Conservation (phyloP, 768 basidiomycete species). For the Phallus indusiatus region DNA sequence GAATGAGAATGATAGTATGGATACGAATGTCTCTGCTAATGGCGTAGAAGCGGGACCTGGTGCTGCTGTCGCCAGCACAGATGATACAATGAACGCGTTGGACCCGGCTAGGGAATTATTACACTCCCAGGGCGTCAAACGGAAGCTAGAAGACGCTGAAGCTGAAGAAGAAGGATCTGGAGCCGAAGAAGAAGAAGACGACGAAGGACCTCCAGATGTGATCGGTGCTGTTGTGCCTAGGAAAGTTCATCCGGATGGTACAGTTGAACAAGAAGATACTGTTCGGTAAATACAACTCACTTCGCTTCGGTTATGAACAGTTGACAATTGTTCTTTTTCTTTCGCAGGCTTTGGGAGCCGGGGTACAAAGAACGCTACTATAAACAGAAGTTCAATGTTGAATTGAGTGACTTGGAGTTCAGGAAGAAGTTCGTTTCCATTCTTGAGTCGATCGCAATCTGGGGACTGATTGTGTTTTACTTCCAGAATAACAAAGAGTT, state of each 20-base stretch:
- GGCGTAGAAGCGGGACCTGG: constrained; percentile 13
- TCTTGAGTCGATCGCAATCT: constrained; percentile 7
- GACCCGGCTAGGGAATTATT: not conserved
- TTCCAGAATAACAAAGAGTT: constrained; percentile 64
- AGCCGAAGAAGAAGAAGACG: constrained; percentile 30
- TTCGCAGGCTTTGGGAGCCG: constrained; percentile 79
- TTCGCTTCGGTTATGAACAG: constrained; percentile 5
- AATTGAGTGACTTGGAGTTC: constrained; percentile 61
- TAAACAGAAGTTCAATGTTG: constrained; percentile 79
- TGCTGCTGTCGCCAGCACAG: constrained; percentile 26
- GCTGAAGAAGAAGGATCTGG: constrained; percentile 28
- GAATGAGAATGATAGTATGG: constrained; percentile 1
- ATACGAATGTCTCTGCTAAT: constrained; percentile 2
- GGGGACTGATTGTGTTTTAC: not conserved
- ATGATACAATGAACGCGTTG: constrained; percentile 27
- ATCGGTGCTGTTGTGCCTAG: constrained; percentile 34
- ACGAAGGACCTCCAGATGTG: constrained; percentile 21
- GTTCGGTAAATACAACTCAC: constrained; percentile 57
- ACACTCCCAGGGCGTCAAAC: not conserved
- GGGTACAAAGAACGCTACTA: constrained; percentile 97
- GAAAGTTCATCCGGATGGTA: constrained; percentile 84
- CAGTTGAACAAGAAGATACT: constrained; percentile 88
- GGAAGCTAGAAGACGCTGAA: constrained; percentile 11
- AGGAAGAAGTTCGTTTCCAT: constrained; percentile 48
- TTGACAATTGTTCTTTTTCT: constrained; percentile 8